Conservation (phyloP, 2,329 filamentous ascomycete species). For the Hortaea werneckii region DNA sequence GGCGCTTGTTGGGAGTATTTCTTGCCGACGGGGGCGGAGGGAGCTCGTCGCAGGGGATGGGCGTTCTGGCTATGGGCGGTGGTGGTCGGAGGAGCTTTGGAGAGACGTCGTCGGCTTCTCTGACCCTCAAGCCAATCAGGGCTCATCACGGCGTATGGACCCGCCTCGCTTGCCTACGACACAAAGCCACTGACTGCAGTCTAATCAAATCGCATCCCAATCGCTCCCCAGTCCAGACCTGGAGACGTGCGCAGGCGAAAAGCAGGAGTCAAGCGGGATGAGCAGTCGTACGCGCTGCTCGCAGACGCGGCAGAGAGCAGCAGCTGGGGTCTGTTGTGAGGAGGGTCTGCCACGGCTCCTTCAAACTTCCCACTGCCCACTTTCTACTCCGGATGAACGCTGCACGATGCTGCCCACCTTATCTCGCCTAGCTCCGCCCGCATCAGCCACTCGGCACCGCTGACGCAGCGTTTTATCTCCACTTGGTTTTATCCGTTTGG, state of each 20-base stretch:
- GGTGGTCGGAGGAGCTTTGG: background rate
- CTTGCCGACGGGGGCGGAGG: constrained; percentile 5
- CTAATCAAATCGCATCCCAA: background rate
- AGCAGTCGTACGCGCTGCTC: background rate
- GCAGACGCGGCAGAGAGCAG: background rate
- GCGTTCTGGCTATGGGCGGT: background rate
- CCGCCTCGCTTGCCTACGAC: background rate
- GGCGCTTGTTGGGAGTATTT: constrained; percentile 4
- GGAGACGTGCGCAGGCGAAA: background rate
- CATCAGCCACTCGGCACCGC: background rate
- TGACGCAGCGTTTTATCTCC: background rate
- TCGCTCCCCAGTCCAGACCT: background rate
- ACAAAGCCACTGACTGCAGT: too few relatives aligned
- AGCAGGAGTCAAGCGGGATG: background rate
- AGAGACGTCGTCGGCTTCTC: background rate
- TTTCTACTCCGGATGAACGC: background rate
- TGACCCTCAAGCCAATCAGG: background rate
- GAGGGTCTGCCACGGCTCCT: too few relatives aligned
- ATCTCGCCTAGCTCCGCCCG: background rate
- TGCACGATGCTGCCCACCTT: background rate
- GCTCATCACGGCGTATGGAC: background rate
- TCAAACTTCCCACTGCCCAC: too few relatives aligned
- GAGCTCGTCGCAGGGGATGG: background rate
- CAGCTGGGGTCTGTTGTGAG: too few relatives aligned
- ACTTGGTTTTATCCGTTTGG: too few relatives aligned